phyloP scores from a whole-genome alignment of 257 asterid genomes.

The Eustoma russellianum region DNA sequence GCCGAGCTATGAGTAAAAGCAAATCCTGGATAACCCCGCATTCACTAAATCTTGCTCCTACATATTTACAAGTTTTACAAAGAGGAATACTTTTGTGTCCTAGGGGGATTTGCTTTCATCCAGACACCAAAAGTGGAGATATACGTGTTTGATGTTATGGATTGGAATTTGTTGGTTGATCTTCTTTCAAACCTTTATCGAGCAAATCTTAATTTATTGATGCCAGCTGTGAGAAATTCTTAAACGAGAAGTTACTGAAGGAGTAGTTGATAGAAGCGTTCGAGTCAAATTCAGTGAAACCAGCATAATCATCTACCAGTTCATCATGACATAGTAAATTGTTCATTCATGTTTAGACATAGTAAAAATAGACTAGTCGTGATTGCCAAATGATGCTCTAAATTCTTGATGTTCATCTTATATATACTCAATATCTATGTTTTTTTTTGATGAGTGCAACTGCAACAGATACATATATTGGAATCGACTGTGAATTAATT shows the following conservation, averaged over 20 bases:
- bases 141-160: conserved; percentile 17
- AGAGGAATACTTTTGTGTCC: conserved; percentile 1
- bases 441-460: no score
- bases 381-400: no score
- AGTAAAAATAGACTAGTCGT: no score
- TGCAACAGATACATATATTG: no score
- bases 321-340: no score
- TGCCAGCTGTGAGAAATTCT: conserved; percentile 95
- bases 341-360: no score
- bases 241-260: conserved; percentile 93
- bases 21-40: neutral
- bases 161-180: conserved; percentile 46
- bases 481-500: no score
- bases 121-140: conserved; percentile 7
- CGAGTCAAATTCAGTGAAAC: conserved; percentile 60
- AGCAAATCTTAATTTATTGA: conserved; percentile 93
- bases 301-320: conserved; percentile 65
- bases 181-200: conserved; percentile 78
- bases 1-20: neutral
- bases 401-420: no score
- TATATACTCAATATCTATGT: no score
- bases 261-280: conserved; percentile 67
- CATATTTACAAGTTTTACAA: conserved; percentile 35
- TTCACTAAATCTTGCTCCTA: conserved; percentile 13
- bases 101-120: neutral